Evolutionary conservation across 2,329 filamentous ascomycete species (phyloP), one percentile per base, ranked within the genome.

Genomic region (Chalara sp.): DNA sequence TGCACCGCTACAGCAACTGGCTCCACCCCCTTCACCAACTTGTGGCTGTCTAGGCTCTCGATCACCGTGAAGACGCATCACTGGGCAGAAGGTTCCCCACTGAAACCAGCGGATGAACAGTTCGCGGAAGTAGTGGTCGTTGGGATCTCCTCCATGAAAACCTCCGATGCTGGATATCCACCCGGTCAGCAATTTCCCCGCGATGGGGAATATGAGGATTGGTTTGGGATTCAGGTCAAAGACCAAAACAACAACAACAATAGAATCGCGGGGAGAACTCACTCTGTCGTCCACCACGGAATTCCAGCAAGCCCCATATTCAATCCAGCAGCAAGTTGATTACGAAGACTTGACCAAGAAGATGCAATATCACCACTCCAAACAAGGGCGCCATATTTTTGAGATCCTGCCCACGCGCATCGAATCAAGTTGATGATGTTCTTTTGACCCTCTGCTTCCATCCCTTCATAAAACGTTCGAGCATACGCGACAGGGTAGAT

Each of bases 101-200:
- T 86, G 82, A 63, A 86, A 86, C 83, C 83, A 86, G 2, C 83
- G 69, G 1, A 81, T 76, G 52, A 86, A 80, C 0, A 86, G 66
- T 60, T 86, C 83, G 6, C 80, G 71, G 64, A 86, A 86, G 0
- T 59, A 68, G 1, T 69, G 65, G 44, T 83, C 74, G 1, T 69
- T 63, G 0, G 81, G 79, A 53, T 82, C 72, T 0, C 83, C 83
- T 5, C 82, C 82, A 58, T 86, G 82, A 60, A 87, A 86, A 1
- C 83, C 83, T 1, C 83, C 83, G 48, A 86, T 86, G 57, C 35
- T 39, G 13, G 21, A 21, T 39, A 39, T 11, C 10, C 10, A 11
- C 13, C 3, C 35, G 35, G 35, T 39, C 3, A 39, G 35, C 35
- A 39, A 11, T 39, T 2, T 11, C 35, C 3, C 35, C 3, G 13